Evolutionary conservation across 2,329 filamentous ascomycete genomes (phyloP), one percentile per base, ranked within the genome.

Genomic region (Septoria linicola): DNA sequence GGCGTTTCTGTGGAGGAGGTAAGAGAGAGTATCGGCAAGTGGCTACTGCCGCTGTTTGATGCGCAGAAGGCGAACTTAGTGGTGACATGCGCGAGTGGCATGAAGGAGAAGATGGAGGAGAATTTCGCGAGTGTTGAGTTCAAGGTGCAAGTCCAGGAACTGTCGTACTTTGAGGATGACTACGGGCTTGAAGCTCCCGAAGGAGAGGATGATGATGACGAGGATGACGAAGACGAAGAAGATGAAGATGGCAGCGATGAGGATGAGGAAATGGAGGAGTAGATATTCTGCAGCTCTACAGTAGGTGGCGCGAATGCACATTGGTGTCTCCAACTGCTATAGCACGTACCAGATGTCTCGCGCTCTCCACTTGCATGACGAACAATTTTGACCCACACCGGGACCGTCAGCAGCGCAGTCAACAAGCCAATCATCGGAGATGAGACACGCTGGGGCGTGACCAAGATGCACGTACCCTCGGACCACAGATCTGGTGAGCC

Each of bases 91-190:
- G 88, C 89, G 16, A 85, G 87, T 13, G 80, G 89, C 41, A 87
- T 96, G 80, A 79, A 85, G 62, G 88, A 96, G 77, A 89, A 80
- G 53, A 82, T 96, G 61, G 81, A 86, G 63, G 84, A 84, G 59
- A 84, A 86, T 1, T 88, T 97, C 63, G 79, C 82, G 59, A 76
- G 74, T 1, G 84, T 83, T 50, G 90, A 90, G 0, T 99, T 95
- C 75, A 85, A 84, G 68, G 85, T 87, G 0, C 80, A 88, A 65
- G 79, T 88, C 32, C 84, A 85, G 65, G 77, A 85, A 21, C 76
- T 97, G 42, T 82, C 84, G 35, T 80, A 87, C 63, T 97, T 95
- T 70, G 83, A 95, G 68, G 89, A 96, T 58, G 88, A 90, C 64
- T 97, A 97, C 67, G 92, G 92, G 0, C 72, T 96, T 40, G 80